Percentiles rank a stretch among this genome's conserved stretches.
phyloP scores from a whole-genome alignment of 257 asterid genomes.

The Orobanche coerulescens region DNA sequence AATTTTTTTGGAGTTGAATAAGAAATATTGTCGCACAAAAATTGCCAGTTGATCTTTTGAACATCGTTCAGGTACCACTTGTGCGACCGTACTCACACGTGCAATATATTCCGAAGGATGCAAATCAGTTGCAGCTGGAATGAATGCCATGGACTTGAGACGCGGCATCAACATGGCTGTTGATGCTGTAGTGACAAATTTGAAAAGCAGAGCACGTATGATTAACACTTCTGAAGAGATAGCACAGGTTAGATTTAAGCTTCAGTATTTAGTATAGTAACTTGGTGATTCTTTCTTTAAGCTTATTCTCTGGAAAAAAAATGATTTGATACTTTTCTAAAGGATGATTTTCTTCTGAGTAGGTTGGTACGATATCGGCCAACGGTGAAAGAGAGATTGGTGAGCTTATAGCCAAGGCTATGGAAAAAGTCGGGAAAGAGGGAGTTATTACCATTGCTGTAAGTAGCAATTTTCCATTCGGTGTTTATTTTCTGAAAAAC shows the following conservation, averaged over 20 bases:
- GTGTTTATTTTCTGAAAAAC: neutral
- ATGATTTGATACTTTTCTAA: neutral
- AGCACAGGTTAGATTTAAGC: constrained; percentile 36
- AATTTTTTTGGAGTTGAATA: neutral
- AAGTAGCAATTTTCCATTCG: constrained; percentile 16
- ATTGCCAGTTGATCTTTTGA: neutral
- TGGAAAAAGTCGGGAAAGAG: constrained; percentile 65
- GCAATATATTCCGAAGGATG: constrained; percentile 52
- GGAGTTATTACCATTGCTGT: constrained; percentile 63
- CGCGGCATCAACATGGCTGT: constrained; percentile 59
- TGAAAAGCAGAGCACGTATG: constrained; percentile 52
- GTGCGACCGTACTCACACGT: constrained; percentile 48
- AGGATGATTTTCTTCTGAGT: neutral
- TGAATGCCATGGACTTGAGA: constrained; percentile 61
- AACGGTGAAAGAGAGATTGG: constrained; percentile 60
- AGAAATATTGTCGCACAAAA: neutral
- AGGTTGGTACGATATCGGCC: constrained; percentile 58
- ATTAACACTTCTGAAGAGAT: constrained; percentile 54
- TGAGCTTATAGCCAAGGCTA: constrained; percentile 60
- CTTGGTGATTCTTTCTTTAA: neutral
- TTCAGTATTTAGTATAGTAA: neutral
- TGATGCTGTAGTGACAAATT: constrained; percentile 41
- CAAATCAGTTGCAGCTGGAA: constrained; percentile 65
- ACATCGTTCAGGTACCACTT: constrained; percentile 41
- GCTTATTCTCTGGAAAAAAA: neutral